Evolutionary conservation across 352 stramenopile species (phyloP).

Genomic region (Thraustochytrium sp.): DNA sequence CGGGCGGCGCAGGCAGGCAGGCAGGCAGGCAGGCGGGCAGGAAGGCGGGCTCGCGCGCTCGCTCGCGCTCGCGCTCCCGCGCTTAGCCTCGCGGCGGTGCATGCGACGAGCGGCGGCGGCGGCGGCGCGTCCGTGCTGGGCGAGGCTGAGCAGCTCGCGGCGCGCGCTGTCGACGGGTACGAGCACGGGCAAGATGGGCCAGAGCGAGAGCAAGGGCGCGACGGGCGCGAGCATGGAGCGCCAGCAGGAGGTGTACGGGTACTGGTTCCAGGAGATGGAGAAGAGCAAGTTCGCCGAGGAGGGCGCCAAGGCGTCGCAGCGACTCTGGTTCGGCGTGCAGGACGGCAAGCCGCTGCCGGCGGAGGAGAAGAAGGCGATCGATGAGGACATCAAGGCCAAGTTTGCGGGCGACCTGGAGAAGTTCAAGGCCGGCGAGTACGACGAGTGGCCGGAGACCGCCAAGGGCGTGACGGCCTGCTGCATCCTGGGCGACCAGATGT

Average conservation of each 20-base stretch:
- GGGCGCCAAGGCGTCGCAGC: not conserved
- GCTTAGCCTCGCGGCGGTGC: too few relatives aligned
- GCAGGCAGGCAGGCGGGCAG: too few relatives aligned
- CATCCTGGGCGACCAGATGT: constrained; percentile 60
- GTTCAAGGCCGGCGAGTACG: not conserved
- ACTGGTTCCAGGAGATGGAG: not conserved
- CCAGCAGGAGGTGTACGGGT: not conserved
- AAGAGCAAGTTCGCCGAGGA: not conserved
- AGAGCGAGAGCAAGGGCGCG: not conserved
- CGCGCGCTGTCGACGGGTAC: too few relatives aligned
- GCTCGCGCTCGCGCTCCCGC: too few relatives aligned
- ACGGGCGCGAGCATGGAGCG: not conserved
- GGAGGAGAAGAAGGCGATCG: not conserved
- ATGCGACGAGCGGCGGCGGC: too few relatives aligned
- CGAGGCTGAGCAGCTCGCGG: too few relatives aligned
- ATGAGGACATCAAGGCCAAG: constrained; percentile 15
- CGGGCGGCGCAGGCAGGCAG: too few relatives aligned
- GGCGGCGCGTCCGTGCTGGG: too few relatives aligned
- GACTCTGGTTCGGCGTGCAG: not conserved
- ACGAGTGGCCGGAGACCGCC: constrained; percentile 5
- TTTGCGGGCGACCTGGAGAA: constrained; percentile 15
- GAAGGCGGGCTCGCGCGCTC: too few relatives aligned
- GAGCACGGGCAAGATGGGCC: too few relatives aligned
- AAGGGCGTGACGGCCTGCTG: constrained; percentile 45
- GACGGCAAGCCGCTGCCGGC: not conserved